Conservation (phyloP, 202 grass and related monocot species). For the Schoenoplectus tabernaemontani region DNA sequence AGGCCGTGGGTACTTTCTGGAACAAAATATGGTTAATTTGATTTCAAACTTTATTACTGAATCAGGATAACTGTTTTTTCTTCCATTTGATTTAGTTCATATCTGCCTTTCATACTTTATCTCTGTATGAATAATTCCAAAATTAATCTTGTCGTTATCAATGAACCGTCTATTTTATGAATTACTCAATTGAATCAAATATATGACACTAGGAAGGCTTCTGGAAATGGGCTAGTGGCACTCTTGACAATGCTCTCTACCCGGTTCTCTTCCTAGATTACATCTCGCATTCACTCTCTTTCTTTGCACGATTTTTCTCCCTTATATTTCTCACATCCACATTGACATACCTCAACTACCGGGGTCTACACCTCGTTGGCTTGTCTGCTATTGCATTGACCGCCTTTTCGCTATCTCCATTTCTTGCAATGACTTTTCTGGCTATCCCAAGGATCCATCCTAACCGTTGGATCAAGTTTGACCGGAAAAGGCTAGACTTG, state of each 20-base stretch:
- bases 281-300: conserved; percentile 27
- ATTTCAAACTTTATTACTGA: neutral
- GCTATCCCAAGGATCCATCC: conserved; percentile 60
- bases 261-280: conserved; percentile 94
- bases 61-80: neutral
- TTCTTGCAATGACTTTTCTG: conserved; percentile 57
- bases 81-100: neutral
- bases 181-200: neutral
- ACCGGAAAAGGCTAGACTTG: conserved; percentile 30
- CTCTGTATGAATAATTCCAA: neutral
- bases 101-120: neutral
- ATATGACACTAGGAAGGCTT: conserved; percentile 40
- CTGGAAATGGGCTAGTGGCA: conserved; percentile 76
- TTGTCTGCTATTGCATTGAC: conserved; percentile 64
- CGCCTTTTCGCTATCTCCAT: conserved; percentile 83
- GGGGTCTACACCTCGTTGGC: conserved; percentile 74
- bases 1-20: neutral
- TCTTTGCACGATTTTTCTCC: conserved; percentile 25
- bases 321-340: conserved; percentile 46
- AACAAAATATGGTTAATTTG: neutral
- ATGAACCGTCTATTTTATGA: neutral
- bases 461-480: conserved; percentile 59
- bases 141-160: neutral
- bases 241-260: conserved; percentile 91
- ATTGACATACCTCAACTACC: conserved; percentile 86